These are phyloP conservation scores for Teunomyces panamensis DNA, from an alignment of 805 yeast species.

Conservation along the genomic window DNA sequence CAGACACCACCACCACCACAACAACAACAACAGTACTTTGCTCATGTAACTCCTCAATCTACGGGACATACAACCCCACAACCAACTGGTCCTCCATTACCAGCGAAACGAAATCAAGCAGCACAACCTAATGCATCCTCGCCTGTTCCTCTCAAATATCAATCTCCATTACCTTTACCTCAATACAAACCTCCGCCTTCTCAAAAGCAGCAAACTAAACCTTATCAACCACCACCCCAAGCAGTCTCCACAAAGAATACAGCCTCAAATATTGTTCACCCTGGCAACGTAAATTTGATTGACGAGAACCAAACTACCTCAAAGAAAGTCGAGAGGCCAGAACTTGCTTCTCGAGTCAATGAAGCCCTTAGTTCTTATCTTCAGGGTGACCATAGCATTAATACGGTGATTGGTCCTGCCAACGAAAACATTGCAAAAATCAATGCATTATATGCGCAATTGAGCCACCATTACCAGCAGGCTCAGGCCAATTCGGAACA, in stretches of 20 bases:
- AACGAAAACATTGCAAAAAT: slow-evolving; percentile 16
- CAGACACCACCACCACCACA: not conserved
- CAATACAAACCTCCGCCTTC: not conserved
- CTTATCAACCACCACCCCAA: not conserved
- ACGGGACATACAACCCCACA: slow-evolving; percentile 4
- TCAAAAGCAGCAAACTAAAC: not conserved
- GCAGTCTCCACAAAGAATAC: not conserved
- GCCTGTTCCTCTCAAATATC: slow-evolving; percentile 25
- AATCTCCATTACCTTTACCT: slow-evolving; percentile 29
- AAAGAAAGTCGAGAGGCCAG: not conserved
- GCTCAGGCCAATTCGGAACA: slow-evolving; percentile 34
- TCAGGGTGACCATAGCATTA: not conserved
- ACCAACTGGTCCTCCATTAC: slow-evolving; percentile 24
- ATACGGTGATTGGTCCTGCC: slow-evolving; percentile 5
- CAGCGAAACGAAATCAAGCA: slow-evolving; percentile 15
- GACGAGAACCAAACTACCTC: not conserved
- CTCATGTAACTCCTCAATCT: not conserved
- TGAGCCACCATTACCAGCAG: slow-evolving; percentile 32
- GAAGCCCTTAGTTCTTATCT: not conserved
- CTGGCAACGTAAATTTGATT: not conserved
- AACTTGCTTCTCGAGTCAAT: not conserved
- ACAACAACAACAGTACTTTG: not conserved
- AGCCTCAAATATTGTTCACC: not conserved
- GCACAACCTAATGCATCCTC: not conserved
- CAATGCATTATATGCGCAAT: slow-evolving; percentile 28